phyloP scores from a whole-genome alignment of 1,139 yeast species.

The Taphrina flavorubra region DNA sequence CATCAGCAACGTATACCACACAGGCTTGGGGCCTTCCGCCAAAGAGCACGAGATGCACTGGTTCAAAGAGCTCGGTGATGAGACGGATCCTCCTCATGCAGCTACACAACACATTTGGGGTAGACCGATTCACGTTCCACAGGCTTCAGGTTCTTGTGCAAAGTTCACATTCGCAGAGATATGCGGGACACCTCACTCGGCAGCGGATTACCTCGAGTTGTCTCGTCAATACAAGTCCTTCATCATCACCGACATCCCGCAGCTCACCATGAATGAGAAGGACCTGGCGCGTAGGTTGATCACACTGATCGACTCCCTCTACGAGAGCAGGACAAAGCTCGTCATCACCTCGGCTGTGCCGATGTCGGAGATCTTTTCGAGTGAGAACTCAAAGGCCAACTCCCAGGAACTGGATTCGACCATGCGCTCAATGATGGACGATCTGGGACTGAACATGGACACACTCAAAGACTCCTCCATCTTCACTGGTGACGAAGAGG shows the following conservation, averaged over 20 bases:
- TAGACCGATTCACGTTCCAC: constrained; percentile 74
- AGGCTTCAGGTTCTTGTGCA: constrained; percentile 78
- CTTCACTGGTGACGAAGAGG: constrained; percentile 86
- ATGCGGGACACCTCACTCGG: constrained; percentile 88
- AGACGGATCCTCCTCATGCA: constrained; percentile 53
- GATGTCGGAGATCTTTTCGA: constrained; percentile 71
- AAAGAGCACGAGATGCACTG: constrained; percentile 71
- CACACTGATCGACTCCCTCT: constrained; percentile 92
- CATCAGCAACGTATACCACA: constrained; percentile 76
- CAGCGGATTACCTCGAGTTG: constrained; percentile 88
- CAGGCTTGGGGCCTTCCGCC: constrained; percentile 68
- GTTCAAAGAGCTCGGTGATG: constrained; percentile 77
- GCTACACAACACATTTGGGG: constrained; percentile 81
- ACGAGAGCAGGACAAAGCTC: constrained; percentile 82
- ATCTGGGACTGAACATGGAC: constrained; percentile 75
- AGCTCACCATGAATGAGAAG: constrained; percentile 73
- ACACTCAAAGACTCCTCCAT: constrained; percentile 77
- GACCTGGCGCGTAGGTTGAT: constrained; percentile 89
- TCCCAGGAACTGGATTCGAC: constrained; percentile 37
- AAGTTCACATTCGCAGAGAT: constrained; percentile 83
- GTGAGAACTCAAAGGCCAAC: constrained; percentile 37
- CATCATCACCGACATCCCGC: constrained; percentile 89
- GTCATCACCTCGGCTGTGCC: constrained; percentile 90
- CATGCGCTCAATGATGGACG: constrained; percentile 64
- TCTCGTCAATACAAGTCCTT: constrained; percentile 80